These are phyloP conservation scores for Capsicum rhomboideum DNA, from an alignment of 257 asterid species.

Conservation along the genomic window DNA sequence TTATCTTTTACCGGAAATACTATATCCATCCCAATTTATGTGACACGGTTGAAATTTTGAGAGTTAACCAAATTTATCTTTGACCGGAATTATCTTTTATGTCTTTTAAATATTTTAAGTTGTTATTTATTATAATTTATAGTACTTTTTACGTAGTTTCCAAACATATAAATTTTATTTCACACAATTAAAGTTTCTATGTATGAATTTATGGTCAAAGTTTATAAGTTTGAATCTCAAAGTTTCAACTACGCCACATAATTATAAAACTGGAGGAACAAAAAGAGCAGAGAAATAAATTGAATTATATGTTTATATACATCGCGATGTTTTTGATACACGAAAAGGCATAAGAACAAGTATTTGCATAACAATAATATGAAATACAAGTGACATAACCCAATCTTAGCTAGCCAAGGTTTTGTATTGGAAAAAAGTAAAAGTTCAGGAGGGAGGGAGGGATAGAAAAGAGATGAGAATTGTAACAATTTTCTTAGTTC, in stretches of 20 bases:
- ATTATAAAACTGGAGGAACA: background rate
- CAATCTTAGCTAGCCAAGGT: background rate
- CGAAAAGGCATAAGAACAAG: background rate
- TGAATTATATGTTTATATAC: background rate
- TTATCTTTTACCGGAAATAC: too few species aligned
- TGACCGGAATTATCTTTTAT: background rate
- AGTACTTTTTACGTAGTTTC: background rate
- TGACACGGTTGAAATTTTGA: background rate
- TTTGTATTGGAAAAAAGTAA: background rate
- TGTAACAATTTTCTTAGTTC: background rate
- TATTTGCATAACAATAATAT: background rate
- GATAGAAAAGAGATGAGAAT: background rate
- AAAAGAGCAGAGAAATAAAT: background rate
- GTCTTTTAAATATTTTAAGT: background rate
- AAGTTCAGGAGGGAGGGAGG: constrained; percentile 1
- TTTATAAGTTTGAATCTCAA: background rate
- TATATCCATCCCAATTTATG: background rate
- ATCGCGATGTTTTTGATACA: background rate
- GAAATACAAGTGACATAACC: background rate
- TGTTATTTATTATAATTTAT: background rate
- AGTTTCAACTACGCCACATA: background rate
- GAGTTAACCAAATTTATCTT: background rate
- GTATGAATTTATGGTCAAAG: too few species aligned
- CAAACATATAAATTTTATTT: background rate
- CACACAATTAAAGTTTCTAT: background rate